Base-by-base conservation (phyloP, 305 asterid genomes). In the Fraxinus sp. region DNA sequence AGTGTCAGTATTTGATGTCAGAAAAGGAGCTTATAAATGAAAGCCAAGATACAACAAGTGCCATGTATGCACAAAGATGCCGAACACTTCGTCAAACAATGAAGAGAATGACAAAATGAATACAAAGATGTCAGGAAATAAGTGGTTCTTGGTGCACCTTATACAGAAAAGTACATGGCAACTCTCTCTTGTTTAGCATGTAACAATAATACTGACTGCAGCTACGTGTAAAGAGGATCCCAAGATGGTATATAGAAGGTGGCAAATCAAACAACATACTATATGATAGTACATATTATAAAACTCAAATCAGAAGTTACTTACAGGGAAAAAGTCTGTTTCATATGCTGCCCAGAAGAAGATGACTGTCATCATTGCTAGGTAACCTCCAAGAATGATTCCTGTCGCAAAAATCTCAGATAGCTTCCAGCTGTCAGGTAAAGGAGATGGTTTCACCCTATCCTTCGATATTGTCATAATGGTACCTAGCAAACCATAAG, bases 381-480 rank as follows among this genome's bases (percentile, higher is more conserved):
- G 84, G 88, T 92, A 92, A 78, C 90, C 87, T 37, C 97, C 97
- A 70, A 93, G 94, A 81, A 91, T 82, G 33, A 93, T 76, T 77
- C 94, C 97, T 1, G 97, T 93, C 0, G 97, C 77, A 83, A 93
- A 93, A 82, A 91, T 93, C 88, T 93, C 95, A 2, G 93, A 87
- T 28, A 92, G 85, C 86, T 92, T 92, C 97, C 97, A 92, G 89
- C 97, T 89, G 90, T 92, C 97, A 16, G 98, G 97, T 74, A 92
- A 86, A 36, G 94, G 98, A 78, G 98, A 93, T 26, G 97, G 98
- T 82, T 89, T 93, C 86, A 93, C 98, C 83, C 94, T 84, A 85
- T 93, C 98, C 88, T 92, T 93, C 0, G 97, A 92, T 87, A 91
- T 93, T 81, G 97, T 92, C 98, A 91, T 92, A 82, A 93, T 92